Evolutionary conservation across 208 protist species (phyloP), one percentile per base, ranked within the genome.

Genomic region (Naegleria fowleri): DNA sequence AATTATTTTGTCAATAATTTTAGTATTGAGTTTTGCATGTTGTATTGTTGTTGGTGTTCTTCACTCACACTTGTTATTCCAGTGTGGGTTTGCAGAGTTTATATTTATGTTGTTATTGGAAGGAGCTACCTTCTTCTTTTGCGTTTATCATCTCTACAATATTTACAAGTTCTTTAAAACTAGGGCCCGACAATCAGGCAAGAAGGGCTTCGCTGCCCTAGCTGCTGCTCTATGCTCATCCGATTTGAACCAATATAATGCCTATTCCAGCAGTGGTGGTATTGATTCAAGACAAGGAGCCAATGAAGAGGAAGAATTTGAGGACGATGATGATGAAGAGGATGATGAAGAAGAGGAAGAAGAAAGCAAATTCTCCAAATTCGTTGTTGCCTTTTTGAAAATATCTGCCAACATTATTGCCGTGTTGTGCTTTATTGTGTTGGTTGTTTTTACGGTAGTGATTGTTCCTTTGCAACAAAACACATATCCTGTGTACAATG

Each of bases 111-210:
- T 88, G 33, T 25, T 58, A 38, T 58, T 88, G 9, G 85, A 48
- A 39, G 85, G 85, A 36, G 29, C 33, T 48, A 39, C 33, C 36
- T 39, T 88, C 22, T 48, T 58, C 25, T 88, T 58, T 29, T 88
- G 41, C 16, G 5, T 58, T 15, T 88, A 88, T 58, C 85, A 88
- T 16, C 16, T 88, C 5, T 58, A 40, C 19, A 33, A 58, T 39
- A 88, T 88, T 88, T 88, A 40, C 41, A 51, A 88, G n/a, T 58
- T 88, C 16, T 88, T 88, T n/a, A 88, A 88, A n/a, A 88, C 11
- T 40, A 51, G 85, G 55, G 85, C 85, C 51, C 13, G n/a, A 58
- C 19, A 38, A n/a, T 40, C 22, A 36, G n/a, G 41, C 4, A 33
- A 58, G 9, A 58, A 52, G 39, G 85, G 85, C 38, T 22, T 58